These are phyloP conservation scores for Lactifluus echinatus DNA, from an alignment of 768 basidiomycete genomes.

Conservation along the genomic window DNA sequence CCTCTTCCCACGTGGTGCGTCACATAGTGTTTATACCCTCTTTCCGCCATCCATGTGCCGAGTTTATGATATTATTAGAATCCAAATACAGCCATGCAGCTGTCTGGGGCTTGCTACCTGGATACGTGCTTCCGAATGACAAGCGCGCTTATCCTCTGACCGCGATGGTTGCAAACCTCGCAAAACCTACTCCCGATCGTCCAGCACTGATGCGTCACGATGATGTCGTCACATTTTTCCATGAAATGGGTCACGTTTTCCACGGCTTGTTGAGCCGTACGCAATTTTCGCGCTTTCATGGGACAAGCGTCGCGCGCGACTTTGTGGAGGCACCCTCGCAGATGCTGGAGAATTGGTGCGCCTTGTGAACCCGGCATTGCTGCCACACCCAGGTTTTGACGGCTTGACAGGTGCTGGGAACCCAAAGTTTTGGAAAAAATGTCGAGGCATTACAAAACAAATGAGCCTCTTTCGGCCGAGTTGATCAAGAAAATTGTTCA, in stretches of 20 bases:
- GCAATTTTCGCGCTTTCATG: slow-evolving; percentile 71
- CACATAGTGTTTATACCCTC: not conserved
- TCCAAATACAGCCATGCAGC: slow-evolving; percentile 83
- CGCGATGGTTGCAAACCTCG: slow-evolving; percentile 88
- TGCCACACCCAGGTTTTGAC: not conserved
- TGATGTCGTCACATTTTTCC: slow-evolving; percentile 87
- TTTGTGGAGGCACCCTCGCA: slow-evolving; percentile 89
- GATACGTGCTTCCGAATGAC: slow-evolving; percentile 49
- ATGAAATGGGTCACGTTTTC: slow-evolving; percentile 65
- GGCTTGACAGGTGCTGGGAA: slow-evolving; percentile 61
- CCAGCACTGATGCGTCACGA: slow-evolving; percentile 83
- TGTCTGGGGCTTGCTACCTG: slow-evolving; percentile 68
- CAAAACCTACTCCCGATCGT: slow-evolving; percentile 71
- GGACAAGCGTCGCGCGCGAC: slow-evolving; percentile 70
- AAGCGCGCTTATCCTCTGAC: slow-evolving; percentile 63
- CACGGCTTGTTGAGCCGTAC: slow-evolving; percentile 57
- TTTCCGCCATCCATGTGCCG: not conserved
- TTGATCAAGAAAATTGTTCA: slow-evolving; percentile 74
- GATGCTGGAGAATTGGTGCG: slow-evolving; percentile 85
- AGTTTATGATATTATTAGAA: slow-evolving; percentile 30
- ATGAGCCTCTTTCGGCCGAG: slow-evolving; percentile 59
- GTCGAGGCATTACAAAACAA: slow-evolving; percentile 74
- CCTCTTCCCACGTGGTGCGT: slow-evolving; percentile 70
- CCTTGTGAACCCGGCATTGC: not conserved
- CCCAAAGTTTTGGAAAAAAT: slow-evolving; percentile 65